phyloP scores from a whole-genome alignment of 1,139 yeast genomes.

The Saccharomyces hybrid region DNA sequence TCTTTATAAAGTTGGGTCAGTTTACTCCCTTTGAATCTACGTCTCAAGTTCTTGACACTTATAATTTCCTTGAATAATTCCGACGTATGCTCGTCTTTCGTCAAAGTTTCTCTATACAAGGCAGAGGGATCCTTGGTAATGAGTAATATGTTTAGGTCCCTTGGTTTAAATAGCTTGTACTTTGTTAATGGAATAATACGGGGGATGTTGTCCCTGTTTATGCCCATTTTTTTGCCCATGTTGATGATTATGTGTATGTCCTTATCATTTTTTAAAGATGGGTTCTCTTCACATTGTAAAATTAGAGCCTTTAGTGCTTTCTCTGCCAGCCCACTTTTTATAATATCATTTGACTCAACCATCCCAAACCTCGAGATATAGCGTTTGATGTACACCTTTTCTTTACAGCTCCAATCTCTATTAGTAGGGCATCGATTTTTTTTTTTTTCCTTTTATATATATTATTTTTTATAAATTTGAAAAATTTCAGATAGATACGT shows the following conservation, averaged over 20 bases:
- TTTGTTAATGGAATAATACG: conserved; percentile 57
- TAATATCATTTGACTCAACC: neutral
- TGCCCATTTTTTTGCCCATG: conserved; percentile 42
- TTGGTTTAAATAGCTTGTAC: conserved; percentile 39
- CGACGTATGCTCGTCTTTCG: conserved; percentile 46
- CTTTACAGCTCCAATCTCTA: neutral
- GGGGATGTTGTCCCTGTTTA: conserved; percentile 51
- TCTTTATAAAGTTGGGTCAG: conserved; percentile 46
- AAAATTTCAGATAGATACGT: neutral
- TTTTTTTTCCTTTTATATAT: neutral
- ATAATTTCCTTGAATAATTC: conserved; percentile 52
- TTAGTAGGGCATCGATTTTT: neutral
- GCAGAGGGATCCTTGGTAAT: conserved; percentile 65
- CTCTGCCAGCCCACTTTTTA: conserved; percentile 4
- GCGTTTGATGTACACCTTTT: neutral
- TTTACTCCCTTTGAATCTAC: conserved; percentile 40
- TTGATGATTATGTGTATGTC: conserved; percentile 47
- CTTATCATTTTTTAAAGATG: conserved; percentile 20
- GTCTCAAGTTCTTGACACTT: conserved; percentile 49
- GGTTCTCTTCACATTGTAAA: conserved; percentile 19
- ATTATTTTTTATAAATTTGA: neutral
- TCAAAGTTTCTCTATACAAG: conserved; percentile 39
- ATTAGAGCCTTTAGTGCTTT: conserved; percentile 23
- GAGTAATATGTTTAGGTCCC: conserved; percentile 45
- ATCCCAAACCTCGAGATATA: neutral